Conservation (phyloP, 495 filamentous ascomycete species). For the Hypomontagnella monticulosa region DNA sequence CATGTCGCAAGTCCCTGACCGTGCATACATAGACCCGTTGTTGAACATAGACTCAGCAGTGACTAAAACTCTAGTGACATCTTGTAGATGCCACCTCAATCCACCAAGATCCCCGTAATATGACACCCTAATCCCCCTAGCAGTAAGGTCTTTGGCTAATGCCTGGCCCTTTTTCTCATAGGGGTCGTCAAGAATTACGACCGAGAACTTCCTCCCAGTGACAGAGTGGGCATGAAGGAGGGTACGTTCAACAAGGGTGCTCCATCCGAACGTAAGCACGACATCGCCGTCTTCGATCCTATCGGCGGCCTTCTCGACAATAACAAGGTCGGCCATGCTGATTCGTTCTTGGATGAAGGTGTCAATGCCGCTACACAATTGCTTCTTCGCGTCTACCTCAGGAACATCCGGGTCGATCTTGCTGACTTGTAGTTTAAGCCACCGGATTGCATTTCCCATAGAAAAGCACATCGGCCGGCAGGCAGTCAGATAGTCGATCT, state of each 20-base stretch:
- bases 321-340: slow-evolving; percentile 84
- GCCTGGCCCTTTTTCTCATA: slow-evolving; percentile 78
- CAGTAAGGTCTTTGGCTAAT: slow-evolving; percentile 72
- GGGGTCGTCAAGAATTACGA: slow-evolving; percentile 85
- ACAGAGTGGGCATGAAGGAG: slow-evolving; percentile 75
- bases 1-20: slow-evolving; percentile 86
- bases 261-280: slow-evolving; percentile 89
- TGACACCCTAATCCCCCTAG: slow-evolving; percentile 75
- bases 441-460: slow-evolving; percentile 95
- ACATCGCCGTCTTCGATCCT: slow-evolving; percentile 81
- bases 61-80: slow-evolving; percentile 82
- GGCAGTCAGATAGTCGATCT: slow-evolving; percentile 92
- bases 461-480: slow-evolving; percentile 92
- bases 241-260: slow-evolving; percentile 81
- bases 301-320: slow-evolving; percentile 74
- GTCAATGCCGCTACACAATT: slow-evolving; percentile 83
- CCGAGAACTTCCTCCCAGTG: slow-evolving; percentile 71
- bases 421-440: slow-evolving; percentile 88
- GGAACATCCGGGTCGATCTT: slow-evolving; percentile 83
- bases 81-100: slow-evolving; percentile 73
- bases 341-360: slow-evolving; percentile 90
- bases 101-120: slow-evolving; percentile 81
- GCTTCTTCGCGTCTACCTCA: slow-evolving; percentile 78
- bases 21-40: slow-evolving; percentile 86
- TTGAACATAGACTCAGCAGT: slow-evolving; percentile 91